A percentile compares a stretch with the other conserved stretches of the same genome.
Conservation (phyloP, 1,139 yeast genomes). For the Zygoascus meyerae region DNA sequence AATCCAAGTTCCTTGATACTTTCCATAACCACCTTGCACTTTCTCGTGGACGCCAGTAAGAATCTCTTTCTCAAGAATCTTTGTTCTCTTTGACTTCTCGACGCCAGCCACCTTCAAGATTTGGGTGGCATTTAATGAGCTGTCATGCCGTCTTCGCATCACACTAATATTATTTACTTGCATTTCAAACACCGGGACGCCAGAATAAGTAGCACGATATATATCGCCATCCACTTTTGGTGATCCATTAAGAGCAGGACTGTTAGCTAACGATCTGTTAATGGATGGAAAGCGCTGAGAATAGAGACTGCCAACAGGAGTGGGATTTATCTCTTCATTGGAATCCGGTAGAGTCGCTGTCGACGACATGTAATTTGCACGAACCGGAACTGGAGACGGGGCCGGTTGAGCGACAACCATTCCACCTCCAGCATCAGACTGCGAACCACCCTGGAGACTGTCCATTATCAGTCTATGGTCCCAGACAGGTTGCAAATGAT, state of each 20-base stretch:
- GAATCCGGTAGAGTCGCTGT: slow-evolving; percentile 11
- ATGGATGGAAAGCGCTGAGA: slow-evolving; percentile 5
- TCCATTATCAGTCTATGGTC: too few relatives aligned
- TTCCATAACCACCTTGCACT: slow-evolving; percentile 95
- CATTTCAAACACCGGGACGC: slow-evolving; percentile 74
- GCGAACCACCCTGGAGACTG: too few relatives aligned
- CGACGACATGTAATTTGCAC: slow-evolving; percentile 13
- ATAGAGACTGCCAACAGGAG: slow-evolving; percentile 4
- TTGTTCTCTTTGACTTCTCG: slow-evolving; percentile 89
- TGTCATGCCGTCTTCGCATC: slow-evolving; percentile 75
- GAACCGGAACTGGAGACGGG: slow-evolving; percentile 5
- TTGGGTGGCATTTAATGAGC: slow-evolving; percentile 93
- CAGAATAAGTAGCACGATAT: slow-evolving; percentile 26
- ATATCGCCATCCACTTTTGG: slow-evolving; percentile 9
- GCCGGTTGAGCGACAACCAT: neutral
- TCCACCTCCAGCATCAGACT: too few relatives aligned
- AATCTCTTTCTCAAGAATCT: slow-evolving; percentile 86
- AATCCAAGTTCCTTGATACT: slow-evolving; percentile 95
- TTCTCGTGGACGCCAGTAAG: slow-evolving; percentile 84
- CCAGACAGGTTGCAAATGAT: too few relatives aligned
- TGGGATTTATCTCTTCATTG: slow-evolving; percentile 4
- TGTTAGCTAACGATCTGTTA: slow-evolving; percentile 3
- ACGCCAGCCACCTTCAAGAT: slow-evolving; percentile 89
- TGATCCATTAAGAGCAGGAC: slow-evolving; percentile 7
- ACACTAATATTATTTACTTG: slow-evolving; percentile 67